Evolutionary conservation across 1,284 basidiomycete species (phyloP).

Genomic region (Sanghuangporus weigelae): DNA sequence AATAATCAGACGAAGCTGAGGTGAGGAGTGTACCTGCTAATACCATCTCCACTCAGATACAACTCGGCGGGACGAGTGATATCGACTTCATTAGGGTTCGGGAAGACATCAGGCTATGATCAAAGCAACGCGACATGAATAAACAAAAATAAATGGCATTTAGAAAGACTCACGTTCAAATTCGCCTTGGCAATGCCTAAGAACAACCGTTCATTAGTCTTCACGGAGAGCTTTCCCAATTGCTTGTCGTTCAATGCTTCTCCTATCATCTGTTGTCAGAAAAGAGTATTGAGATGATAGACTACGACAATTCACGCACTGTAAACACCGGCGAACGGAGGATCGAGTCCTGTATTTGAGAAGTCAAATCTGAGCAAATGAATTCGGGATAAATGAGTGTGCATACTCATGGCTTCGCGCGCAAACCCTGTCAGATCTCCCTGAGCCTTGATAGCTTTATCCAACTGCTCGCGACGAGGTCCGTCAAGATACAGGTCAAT

Average conservation of each 20-base stretch:
- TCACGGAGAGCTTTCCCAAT: constrained; percentile 38
- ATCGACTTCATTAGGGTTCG: constrained; percentile 43
- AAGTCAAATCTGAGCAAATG: not conserved
- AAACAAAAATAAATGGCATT: not conserved
- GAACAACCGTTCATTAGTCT: constrained; percentile 49
- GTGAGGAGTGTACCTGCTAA: constrained; percentile 35
- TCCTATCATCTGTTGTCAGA: constrained; percentile 29
- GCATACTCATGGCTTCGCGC: constrained; percentile 52
- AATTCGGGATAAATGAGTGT: not conserved
- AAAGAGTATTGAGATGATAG: not conserved
- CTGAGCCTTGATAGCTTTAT: constrained; percentile 33
- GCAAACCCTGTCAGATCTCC: constrained; percentile 43
- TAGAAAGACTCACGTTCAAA: constrained; percentile 41
- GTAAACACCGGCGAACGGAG: constrained; percentile 42
- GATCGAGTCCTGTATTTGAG: constrained; percentile 39
- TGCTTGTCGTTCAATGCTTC: constrained; percentile 39
- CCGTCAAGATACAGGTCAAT: constrained; percentile 58
- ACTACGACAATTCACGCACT: constrained; percentile 33
- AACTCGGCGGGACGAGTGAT: constrained; percentile 40
- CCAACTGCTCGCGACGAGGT: constrained; percentile 32
- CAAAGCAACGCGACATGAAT: not conserved
- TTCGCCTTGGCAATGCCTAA: constrained; percentile 54
- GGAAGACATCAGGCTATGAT: constrained; percentile 40
- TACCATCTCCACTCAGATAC: constrained; percentile 50
- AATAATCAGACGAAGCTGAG: not conserved